Percentiles rank a stretch among this genome's conserved stretches.
Evolutionary conservation across 108 stramenopile species (phyloP).

Genomic region (Schizochytrium sp.): DNA sequence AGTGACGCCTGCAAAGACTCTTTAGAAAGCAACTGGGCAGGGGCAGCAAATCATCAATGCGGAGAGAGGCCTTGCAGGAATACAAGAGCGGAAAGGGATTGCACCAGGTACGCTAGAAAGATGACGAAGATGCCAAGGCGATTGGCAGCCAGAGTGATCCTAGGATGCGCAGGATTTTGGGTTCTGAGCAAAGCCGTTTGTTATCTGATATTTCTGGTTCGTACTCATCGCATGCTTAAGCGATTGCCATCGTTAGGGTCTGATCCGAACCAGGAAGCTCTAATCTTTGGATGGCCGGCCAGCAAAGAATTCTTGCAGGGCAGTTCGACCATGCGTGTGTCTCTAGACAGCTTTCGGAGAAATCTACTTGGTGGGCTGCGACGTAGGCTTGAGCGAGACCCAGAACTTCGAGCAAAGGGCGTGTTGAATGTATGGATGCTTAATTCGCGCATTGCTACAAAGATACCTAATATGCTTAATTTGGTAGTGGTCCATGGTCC

Average conservation of each 20-base stretch:
- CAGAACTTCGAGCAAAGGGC: neutral
- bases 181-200: too few species aligned
- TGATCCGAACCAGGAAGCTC: neutral
- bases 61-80: too few species aligned
- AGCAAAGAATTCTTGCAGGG: conserved; percentile 11
- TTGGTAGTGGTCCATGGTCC: neutral
- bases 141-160: too few species aligned
- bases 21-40: too few species aligned
- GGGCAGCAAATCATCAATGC: too few species aligned
- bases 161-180: too few species aligned
- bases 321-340: neutral
- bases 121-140: too few species aligned
- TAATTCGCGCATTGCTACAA: neutral
- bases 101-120: too few species aligned
- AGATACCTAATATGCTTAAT: neutral
- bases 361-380: neutral
- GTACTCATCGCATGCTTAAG: conserved; percentile 11
- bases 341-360: conserved; percentile 3
- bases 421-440: neutral
- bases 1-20: too few species aligned
- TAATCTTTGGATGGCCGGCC: conserved; percentile 4
- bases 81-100: too few species aligned
- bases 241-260: neutral
- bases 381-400: conserved; percentile 6
- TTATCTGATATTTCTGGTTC: neutral